phyloP scores from a whole-genome alignment of 208 protist genomes.

The Wallacemonas sp. region DNA sequence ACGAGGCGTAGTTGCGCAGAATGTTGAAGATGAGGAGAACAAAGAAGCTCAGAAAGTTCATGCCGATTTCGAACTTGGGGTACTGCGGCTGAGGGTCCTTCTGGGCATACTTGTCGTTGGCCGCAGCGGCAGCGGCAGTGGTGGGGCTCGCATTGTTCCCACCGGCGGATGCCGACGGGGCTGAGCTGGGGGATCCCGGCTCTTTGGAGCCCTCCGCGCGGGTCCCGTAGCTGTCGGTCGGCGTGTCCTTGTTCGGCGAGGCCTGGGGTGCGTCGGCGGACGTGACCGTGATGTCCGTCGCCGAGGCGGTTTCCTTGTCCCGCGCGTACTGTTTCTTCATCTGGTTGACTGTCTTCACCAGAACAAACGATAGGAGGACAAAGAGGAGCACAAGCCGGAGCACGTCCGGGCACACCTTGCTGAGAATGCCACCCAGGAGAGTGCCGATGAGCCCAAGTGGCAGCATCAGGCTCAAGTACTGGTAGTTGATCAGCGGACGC shows the following conservation, averaged over 20 bases:
- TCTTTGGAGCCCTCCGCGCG: no score
- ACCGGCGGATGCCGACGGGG: no score
- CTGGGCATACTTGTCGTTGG: neutral
- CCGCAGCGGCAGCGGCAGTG: neutral
- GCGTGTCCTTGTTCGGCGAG: neutral
- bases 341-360: slow-evolving; percentile 65
- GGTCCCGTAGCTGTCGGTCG: no score
- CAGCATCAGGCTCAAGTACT: slow-evolving; percentile 77
- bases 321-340: slow-evolving; percentile 55
- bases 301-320: slow-evolving; percentile 28
- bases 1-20: slow-evolving; percentile 37
- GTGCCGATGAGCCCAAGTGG: slow-evolving; percentile 78
- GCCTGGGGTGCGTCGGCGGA: slow-evolving; percentile 12
- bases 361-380: slow-evolving; percentile 55
- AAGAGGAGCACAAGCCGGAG: slow-evolving; percentile 80
- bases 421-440: slow-evolving; percentile 68
- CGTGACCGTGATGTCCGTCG: slow-evolving; percentile 27
- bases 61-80: slow-evolving; percentile 49
- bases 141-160: neutral
- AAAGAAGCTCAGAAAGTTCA: slow-evolving; percentile 58
- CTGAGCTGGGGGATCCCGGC: neutral
- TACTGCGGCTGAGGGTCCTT: slow-evolving; percentile 53
- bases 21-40: slow-evolving; percentile 74
- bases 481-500: slow-evolving; percentile 86
- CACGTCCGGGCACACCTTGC: slow-evolving; percentile 76